A percentile compares a stretch with the other conserved stretches of the same genome.
Conservation (phyloP, 495 filamentous ascomycete species). For the Lepidopterella palustris region DNA sequence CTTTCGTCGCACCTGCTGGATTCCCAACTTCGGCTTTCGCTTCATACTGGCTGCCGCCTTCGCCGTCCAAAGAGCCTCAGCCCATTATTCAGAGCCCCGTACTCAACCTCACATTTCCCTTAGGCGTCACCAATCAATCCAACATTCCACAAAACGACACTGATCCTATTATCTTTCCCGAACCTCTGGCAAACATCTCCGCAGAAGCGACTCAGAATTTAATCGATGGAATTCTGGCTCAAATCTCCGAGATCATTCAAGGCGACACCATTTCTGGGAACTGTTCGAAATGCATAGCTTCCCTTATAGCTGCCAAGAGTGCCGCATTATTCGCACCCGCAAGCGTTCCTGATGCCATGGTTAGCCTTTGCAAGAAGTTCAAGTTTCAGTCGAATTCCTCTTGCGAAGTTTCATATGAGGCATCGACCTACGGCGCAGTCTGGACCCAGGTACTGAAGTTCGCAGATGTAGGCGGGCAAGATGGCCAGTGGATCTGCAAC, state of each 20-base stretch:
- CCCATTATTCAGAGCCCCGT: constrained; percentile 52
- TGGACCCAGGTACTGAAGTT: constrained; percentile 53
- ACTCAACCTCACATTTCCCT: constrained; percentile 50
- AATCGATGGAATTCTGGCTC: constrained; percentile 36
- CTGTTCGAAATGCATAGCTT: constrained; percentile 50
- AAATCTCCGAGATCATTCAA: constrained; percentile 45
- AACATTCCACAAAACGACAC: constrained; percentile 43
- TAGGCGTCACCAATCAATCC: too few relatives aligned
- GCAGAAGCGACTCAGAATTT: constrained; percentile 38
- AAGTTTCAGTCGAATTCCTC: constrained; percentile 39
- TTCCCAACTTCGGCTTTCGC: constrained; percentile 52
- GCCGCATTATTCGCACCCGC: constrained; percentile 45
- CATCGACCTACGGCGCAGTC: constrained; percentile 45
- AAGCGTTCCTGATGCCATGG: constrained; percentile 46
- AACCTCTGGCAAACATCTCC: constrained; percentile 37
- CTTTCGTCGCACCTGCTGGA: constrained; percentile 46
- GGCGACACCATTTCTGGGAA: constrained; percentile 31
- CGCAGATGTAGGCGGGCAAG: constrained; percentile 49
- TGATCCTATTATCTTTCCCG: constrained; percentile 49
- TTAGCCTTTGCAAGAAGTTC: constrained; percentile 44
- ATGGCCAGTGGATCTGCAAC: constrained; percentile 55
- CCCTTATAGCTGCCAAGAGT: constrained; percentile 45
- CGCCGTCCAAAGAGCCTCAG: constrained; percentile 52
- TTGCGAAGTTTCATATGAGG: constrained; percentile 44
- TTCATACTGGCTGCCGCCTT: constrained; percentile 47